Evolutionary conservation across 352 stramenopile genomes (phyloP).

Genomic region (Phytophthora citrophthora): DNA sequence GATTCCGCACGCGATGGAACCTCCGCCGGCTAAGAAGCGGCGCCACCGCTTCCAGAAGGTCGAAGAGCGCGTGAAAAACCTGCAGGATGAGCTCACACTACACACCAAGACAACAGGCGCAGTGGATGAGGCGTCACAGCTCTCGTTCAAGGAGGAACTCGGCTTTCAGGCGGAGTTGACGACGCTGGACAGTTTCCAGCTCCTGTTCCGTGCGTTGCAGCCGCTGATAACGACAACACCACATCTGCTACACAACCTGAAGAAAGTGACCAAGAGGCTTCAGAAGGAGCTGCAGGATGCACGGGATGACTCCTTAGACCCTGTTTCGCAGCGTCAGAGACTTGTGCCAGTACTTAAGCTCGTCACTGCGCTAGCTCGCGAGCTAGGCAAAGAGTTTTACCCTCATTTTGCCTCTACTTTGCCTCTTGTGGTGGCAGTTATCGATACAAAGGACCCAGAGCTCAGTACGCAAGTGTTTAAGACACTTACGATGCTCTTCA

Average conservation of each 20-base stretch:
- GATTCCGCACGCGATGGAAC: slow-evolving; percentile 19
- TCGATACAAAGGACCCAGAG: slow-evolving; percentile 90
- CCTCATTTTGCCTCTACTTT: slow-evolving; percentile 73
- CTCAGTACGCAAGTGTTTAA: slow-evolving; percentile 92
- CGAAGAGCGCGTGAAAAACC: slow-evolving; percentile 76
- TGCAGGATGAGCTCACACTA: slow-evolving; percentile 83
- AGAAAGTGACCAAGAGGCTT: slow-evolving; percentile 72
- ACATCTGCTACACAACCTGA: slow-evolving; percentile 82
- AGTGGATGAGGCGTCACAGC: slow-evolving; percentile 57
- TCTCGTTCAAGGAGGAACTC: slow-evolving; percentile 86
- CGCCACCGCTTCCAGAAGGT: slow-evolving; percentile 88
- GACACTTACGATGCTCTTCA: slow-evolving; percentile 91
- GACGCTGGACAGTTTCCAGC: slow-evolving; percentile 85
- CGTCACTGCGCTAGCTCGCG: slow-evolving; percentile 76
- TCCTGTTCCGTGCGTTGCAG: slow-evolving; percentile 71
- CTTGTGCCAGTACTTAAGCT: slow-evolving; percentile 84
- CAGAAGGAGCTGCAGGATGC: slow-evolving; percentile 64
- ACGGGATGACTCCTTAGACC: slow-evolving; percentile 21
- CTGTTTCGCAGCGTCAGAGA: slow-evolving; percentile 74
- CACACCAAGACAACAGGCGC: slow-evolving; percentile 80
- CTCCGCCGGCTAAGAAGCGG: slow-evolving; percentile 62
- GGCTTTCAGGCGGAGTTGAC: slow-evolving; percentile 82
- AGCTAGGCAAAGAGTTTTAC: slow-evolving; percentile 89
- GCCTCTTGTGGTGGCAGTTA: slow-evolving; percentile 73
- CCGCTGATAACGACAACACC: slow-evolving; percentile 81